Evolutionary conservation across 768 basidiomycete genomes (phyloP), one percentile per base, ranked within the genome.

Genomic region (Rhodotorula toruloides): DNA sequence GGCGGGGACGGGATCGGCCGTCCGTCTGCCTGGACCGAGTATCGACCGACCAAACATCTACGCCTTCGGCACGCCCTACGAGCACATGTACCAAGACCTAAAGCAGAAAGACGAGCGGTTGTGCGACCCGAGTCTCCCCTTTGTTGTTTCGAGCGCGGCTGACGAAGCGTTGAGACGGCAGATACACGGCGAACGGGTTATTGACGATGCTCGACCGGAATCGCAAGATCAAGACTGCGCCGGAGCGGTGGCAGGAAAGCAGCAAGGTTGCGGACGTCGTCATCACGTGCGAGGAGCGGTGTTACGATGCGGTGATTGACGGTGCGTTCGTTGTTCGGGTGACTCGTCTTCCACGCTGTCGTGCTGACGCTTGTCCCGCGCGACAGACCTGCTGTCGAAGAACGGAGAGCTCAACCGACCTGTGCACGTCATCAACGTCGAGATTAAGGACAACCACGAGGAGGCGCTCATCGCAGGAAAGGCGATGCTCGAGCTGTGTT

Each of bases 391-490:
- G 21, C 81, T 98, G 63, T 79, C 82, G 39, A 84, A 90, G 71
- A 92, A 91, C 36, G 90, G 96, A 8, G 93, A 98, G 63, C 87
- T 86, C 75, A 97, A 91, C 79, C 87, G 87, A 66, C 89, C 93
- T 3, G 91, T 98, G 25, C 96, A 99, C 77, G 78, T 99, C 48
- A 90, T 99, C 75, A 99, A 99, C 78, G 84, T 98, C 67, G 96
- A 99, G 76, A 98, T 98, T 79, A 96, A 90, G 80, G 96, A 99
- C 79, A 98, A 96, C 75, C 93, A 97, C 73, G 96, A 98, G 81
- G 96, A 99, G 78, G 96, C 96, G 1, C 81, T 88, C 53, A 91
- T 97, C 70, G 96, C 96, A 32, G 94, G 96, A 25, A 90, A 87
- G 77, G 92, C 94, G 4, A 92, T 98, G 76, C 81, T 98, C 36